Percentiles rank a stretch among this genome's conserved stretches.
phyloP scores from a whole-genome alignment of 1,284 basidiomycete genomes.

The Rhodotorula sp. region DNA sequence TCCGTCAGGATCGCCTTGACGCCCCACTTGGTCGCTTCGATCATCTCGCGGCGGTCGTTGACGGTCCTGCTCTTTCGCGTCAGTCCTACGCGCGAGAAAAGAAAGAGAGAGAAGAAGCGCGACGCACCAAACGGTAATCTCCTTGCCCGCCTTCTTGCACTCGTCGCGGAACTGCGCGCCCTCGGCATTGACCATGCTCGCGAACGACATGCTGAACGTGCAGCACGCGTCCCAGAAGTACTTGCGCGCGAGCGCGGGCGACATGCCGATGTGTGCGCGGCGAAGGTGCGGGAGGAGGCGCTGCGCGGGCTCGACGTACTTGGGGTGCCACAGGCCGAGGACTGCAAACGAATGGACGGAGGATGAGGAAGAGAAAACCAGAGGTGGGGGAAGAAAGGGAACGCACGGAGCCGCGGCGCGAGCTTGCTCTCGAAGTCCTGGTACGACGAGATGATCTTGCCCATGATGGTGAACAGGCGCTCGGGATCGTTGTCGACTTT shows the following conservation, averaged over 20 bases:
- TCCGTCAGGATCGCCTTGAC: slow-evolving; percentile 90
- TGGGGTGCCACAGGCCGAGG: slow-evolving; percentile 74
- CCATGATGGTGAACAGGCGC: slow-evolving; percentile 82
- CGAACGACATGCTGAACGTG: slow-evolving; percentile 85
- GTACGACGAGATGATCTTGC: slow-evolving; percentile 68
- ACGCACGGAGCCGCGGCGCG: slow-evolving; percentile 79
- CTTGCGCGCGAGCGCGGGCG: slow-evolving; percentile 63
- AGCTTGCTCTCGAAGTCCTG: slow-evolving; percentile 75
- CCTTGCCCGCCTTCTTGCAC: slow-evolving; percentile 76
- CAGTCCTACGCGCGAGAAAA: neutral
- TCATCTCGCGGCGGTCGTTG: slow-evolving; percentile 87
- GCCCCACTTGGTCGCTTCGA: slow-evolving; percentile 91
- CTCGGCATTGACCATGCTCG: slow-evolving; percentile 69
- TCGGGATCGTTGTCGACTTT: slow-evolving; percentile 91
- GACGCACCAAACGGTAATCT: slow-evolving; percentile 47
- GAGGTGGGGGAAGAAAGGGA: too few species aligned
- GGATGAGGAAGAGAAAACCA: neutral
- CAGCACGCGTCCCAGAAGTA: slow-evolving; percentile 92
- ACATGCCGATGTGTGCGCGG: slow-evolving; percentile 81
- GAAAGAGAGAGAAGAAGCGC: neutral
- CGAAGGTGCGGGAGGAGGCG: slow-evolving; percentile 75
- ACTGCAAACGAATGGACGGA: neutral
- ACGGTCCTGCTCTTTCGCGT: slow-evolving; percentile 76
- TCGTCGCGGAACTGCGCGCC: slow-evolving; percentile 71
- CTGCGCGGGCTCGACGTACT: slow-evolving; percentile 78